Evolutionary conservation across 164 flowering plant genomes (phyloP).

Genomic region (Sedum album): DNA sequence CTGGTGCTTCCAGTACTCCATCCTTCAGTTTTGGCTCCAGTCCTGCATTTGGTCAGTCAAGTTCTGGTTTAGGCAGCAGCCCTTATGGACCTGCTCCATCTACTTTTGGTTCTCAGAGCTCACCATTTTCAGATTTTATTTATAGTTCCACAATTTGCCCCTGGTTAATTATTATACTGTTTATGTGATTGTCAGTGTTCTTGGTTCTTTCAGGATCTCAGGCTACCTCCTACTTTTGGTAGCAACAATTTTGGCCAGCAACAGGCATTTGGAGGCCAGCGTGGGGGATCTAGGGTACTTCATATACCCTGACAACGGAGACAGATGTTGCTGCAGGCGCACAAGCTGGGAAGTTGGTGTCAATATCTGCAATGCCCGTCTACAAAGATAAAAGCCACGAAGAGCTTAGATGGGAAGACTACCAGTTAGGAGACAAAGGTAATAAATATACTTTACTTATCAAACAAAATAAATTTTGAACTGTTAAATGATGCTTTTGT

Average conservation of each 20-base stretch:
- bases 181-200: not conserved
- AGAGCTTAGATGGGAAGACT: conserved; percentile 98
- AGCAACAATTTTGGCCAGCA: conserved; percentile 52
- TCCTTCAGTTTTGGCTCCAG: conserved; percentile 43
- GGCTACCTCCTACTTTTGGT: conserved; percentile 60
- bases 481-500: conserved; percentile 38
- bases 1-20: conserved; percentile 43
- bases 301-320: conserved; percentile 66
- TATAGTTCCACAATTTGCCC: not conserved
- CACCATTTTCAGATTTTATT: conserved; percentile 34
- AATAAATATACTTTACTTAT: not conserved
- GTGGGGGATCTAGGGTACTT: conserved; percentile 69
- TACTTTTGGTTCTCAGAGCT: conserved; percentile 63
- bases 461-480: not conserved
- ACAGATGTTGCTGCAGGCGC: conserved; percentile 32
- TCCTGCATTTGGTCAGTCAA: conserved; percentile 69
- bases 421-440: conserved; percentile 92
- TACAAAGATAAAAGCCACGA: conserved; percentile 94
- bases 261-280: conserved; percentile 51
- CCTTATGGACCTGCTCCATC: conserved; percentile 52
- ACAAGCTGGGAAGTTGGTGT: conserved; percentile 72
- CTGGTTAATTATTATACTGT: too few relatives aligned
- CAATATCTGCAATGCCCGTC: conserved; percentile 92
- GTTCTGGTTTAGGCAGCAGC: conserved; percentile 63
- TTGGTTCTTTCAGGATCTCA: conserved; percentile 44